Base-by-base conservation (phyloP, 441 rosid genomes). In the Flueggea neowawraea region DNA sequence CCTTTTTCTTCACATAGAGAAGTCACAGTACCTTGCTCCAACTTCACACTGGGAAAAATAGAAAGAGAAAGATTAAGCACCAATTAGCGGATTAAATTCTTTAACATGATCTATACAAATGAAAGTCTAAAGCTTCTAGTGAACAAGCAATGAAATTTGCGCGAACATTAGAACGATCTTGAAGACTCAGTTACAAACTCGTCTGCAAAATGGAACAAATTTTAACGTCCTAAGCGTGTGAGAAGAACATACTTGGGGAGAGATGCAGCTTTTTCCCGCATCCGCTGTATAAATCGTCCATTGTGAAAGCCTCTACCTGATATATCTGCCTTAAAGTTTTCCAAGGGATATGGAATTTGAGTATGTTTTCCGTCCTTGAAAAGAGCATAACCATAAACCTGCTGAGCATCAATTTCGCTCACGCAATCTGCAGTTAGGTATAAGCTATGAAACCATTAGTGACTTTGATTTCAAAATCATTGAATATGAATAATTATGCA, bases 261-360 rank as follows among this genome's bases (percentile, higher is more conserved):
- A 16, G 89, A 49, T 57, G 81, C 82, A 79, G 96, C 87, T 73
- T 89, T 91, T 69, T 87, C 86, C 44, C 89, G 79, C 91, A 91
- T 82, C 70, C 86, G 83, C 75, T 82, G 96, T 59, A 84, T 85
- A 74, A 91, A 91, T 11, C 97, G 92, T 9, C 89, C 97, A 63
- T 89, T 91, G 75, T 91, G 95, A 72, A 91, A 91, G 72, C 96
- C 83, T 75, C 94, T 85, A 41, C 97, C 95, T 0, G 96, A 77
- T 56, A 91, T 86, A 76, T 81, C 82, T 15, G 87, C 67, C 32
- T 88, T 82, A 68, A 86, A 81, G 70, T 82, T 81, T 58, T 91
- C 96, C 85, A 88, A 76, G 0, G 97, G 96, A 71, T 91, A 91
- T 49, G 89, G 70, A 15, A 91, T 74, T 31, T 69, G 76, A 56